Conservation (phyloP, 1,284 basidiomycete species). For the Apiotrichum gamsii region DNA sequence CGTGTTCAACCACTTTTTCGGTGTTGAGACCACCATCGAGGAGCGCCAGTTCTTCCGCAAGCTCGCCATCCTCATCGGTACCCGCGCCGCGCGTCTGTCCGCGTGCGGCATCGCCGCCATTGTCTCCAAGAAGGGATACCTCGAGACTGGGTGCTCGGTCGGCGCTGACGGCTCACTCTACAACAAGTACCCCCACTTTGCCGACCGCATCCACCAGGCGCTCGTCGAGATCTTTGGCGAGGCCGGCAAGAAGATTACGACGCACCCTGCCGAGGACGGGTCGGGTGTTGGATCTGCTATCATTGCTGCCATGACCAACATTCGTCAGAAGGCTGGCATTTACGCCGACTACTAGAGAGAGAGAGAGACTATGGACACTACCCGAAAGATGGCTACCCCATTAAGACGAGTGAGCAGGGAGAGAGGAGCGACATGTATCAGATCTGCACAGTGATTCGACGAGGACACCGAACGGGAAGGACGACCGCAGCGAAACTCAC, state of each 20-base stretch:
- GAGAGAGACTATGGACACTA: background rate
- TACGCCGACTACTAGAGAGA: conserved; percentile 32
- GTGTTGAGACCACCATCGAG: conserved; percentile 83
- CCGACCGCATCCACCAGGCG: conserved; percentile 81
- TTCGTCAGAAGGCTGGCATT: conserved; percentile 51
- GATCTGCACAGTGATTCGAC: too few species aligned
- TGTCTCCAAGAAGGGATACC: conserved; percentile 81
- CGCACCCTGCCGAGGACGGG: conserved; percentile 89
- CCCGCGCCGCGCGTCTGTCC: conserved; percentile 77
- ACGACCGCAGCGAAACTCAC: too few species aligned
- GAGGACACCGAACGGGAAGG: too few species aligned
- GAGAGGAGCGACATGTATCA: too few species aligned
- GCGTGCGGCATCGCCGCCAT: conserved; percentile 93
- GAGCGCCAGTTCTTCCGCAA: conserved; percentile 94
- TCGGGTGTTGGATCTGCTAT: conserved; percentile 94
- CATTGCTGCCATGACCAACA: conserved; percentile 73
- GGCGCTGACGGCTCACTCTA: conserved; percentile 90
- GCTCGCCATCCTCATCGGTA: conserved; percentile 81
- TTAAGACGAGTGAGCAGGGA: too few species aligned
- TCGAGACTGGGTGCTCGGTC: conserved; percentile 72
- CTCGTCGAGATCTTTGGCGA: conserved; percentile 88
- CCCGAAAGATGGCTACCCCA: too few species aligned
- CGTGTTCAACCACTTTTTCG: conserved; percentile 93
- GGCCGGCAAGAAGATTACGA: conserved; percentile 79
- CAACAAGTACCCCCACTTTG: conserved; percentile 92